Conservation (phyloP, 371 early-diverging fungal genomes). For the Agmasoma carcini region DNA sequence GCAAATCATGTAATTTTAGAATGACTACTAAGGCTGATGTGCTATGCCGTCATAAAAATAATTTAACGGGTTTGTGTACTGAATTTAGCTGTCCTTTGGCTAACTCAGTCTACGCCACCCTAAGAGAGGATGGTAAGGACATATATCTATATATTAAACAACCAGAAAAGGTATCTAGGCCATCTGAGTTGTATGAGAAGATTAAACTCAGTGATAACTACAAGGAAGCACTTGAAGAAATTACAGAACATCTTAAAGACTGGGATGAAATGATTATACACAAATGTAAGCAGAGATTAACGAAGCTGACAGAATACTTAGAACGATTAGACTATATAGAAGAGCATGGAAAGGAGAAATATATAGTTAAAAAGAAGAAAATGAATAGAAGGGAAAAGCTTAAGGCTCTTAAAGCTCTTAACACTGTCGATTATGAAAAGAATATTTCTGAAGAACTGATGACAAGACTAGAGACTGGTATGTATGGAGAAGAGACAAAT, state of each 20-base stretch:
- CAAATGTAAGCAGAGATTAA: slow-evolving; percentile 90
- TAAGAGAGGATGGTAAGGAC: slow-evolving; percentile 69
- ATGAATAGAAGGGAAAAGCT: slow-evolving; percentile 71
- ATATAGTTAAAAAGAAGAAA: slow-evolving; percentile 68
- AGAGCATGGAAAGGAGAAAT: slow-evolving; percentile 59
- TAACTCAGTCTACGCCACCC: slow-evolving; percentile 89
- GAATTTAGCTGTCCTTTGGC: slow-evolving; percentile 88
- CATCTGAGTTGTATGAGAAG: slow-evolving; percentile 81
- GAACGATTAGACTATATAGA: slow-evolving; percentile 76
- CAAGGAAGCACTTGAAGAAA: slow-evolving; percentile 70
- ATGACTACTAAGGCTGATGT: slow-evolving; percentile 63
- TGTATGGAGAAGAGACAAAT: slow-evolving; percentile 63
- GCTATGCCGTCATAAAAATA: slow-evolving; percentile 86
- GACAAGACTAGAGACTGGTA: slow-evolving; percentile 73
- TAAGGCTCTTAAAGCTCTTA: slow-evolving; percentile 76
- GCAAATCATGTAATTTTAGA: slow-evolving; percentile 45
- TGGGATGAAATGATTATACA: slow-evolving; percentile 78
- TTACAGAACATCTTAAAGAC: slow-evolving; percentile 73
- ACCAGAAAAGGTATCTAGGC: slow-evolving; percentile 82
- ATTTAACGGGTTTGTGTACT: slow-evolving; percentile 90
- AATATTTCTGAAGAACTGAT: slow-evolving; percentile 88
- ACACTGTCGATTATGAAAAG: slow-evolving; percentile 77
- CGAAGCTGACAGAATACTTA: slow-evolving; percentile 83
- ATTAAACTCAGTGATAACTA: slow-evolving; percentile 77
- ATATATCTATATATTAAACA: slow-evolving; percentile 63